Percentiles rank a stretch among this genome's conserved stretches.
Evolutionary conservation across 768 basidiomycete genomes (phyloP).

Genomic region (Mycena latifolia): DNA sequence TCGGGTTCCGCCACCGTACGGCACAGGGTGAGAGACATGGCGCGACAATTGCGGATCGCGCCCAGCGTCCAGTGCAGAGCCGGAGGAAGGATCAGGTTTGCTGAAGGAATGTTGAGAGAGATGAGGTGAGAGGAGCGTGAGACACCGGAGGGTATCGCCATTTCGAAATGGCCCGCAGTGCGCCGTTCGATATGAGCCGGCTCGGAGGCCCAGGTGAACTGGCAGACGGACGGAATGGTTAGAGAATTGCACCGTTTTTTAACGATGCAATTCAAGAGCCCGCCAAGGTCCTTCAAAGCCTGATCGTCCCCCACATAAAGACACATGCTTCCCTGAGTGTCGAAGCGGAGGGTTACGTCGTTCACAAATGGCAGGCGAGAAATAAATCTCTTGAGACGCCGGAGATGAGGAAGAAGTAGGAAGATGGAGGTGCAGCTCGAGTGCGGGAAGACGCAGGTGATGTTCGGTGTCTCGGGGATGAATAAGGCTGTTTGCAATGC

Average conservation of each 20-base stretch:
- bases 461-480: too few relatives aligned
- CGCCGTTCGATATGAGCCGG: neutral
- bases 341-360: too few relatives aligned
- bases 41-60: neutral
- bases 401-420: neutral
- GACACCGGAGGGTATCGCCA: neutral
- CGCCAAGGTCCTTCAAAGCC: neutral
- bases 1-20: too few relatives aligned
- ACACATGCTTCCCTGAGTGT: neutral
- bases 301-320: slow-evolving; percentile 6
- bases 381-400: neutral
- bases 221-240: too few relatives aligned
- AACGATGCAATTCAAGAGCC: slow-evolving; percentile 14
- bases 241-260: neutral
- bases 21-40: neutral
- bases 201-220: neutral
- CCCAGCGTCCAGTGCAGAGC: neutral
- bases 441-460: neutral
- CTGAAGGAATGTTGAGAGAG: neutral
- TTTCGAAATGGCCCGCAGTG: too few relatives aligned
- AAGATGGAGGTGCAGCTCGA: neutral
- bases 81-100: too few relatives aligned
- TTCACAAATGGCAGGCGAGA: neutral
- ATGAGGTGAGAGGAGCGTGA: neutral
- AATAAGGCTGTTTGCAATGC: neutral